Evolutionary conservation across 83 land plant genomes (phyloP).

Genomic region (Thuja plicata): DNA sequence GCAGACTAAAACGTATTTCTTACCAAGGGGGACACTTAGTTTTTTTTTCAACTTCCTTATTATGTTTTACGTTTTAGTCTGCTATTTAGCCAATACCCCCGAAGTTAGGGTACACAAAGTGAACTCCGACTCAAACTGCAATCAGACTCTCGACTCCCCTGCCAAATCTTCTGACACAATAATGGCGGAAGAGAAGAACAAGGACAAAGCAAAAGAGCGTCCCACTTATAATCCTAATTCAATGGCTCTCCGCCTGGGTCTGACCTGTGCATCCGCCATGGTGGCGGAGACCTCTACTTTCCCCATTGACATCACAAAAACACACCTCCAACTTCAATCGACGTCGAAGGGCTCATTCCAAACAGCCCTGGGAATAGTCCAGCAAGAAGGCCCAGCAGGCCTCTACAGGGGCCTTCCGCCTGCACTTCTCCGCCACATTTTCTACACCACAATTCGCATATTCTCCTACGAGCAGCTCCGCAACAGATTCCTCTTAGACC

Average conservation of each 20-base stretch:
- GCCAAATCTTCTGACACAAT: not conserved
- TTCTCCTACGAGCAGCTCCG: slow-evolving; percentile 81
- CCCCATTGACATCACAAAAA: slow-evolving; percentile 89
- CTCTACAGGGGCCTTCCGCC: slow-evolving; percentile 88
- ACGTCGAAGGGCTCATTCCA: slow-evolving; percentile 42
- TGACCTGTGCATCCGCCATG: slow-evolving; percentile 73
- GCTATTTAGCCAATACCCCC: too few relatives aligned
- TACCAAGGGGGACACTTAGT: too few relatives aligned
- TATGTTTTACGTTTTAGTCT: too few relatives aligned
- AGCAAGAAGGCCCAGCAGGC: slow-evolving; percentile 54
- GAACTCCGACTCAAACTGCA: not conserved
- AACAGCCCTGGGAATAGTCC: slow-evolving; percentile 48
- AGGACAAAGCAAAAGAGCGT: not conserved
- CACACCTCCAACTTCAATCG: slow-evolving; percentile 71
- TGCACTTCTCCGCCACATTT: slow-evolving; percentile 76
- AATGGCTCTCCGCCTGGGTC: slow-evolving; percentile 43
- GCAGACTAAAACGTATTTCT: too few relatives aligned
- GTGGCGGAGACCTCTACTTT: slow-evolving; percentile 85
- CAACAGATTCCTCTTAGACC: slow-evolving; percentile 4
- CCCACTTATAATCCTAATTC: not conserved
- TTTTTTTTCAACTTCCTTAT: too few relatives aligned
- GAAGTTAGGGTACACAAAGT: too few relatives aligned
- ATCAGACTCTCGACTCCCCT: not conserved
- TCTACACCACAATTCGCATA: slow-evolving; percentile 89
- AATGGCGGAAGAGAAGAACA: not conserved